Percentiles rank a stretch among this genome's conserved stretches.
phyloP scores from a whole-genome alignment of 441 rosid genomes.

The Arabidopsis lyrata region DNA sequence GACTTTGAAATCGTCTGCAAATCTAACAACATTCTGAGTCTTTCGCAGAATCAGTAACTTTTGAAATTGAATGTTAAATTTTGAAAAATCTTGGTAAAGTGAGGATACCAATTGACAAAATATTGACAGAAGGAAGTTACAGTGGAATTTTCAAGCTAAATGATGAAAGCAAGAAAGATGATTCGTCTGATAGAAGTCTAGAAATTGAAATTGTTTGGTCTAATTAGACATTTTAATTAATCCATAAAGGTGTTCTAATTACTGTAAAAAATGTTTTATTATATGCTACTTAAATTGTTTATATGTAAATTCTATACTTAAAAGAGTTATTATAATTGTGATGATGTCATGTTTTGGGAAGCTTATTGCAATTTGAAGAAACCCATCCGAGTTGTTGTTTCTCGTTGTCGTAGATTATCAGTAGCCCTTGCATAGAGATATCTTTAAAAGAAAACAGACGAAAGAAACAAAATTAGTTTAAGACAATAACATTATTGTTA shows the following conservation, averaged over 20 bases:
- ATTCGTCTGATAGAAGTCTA: conserved; percentile 61
- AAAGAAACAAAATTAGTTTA: not conserved
- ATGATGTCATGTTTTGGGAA: conserved; percentile 50
- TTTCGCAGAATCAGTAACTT: not conserved
- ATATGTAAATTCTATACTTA: not conserved
- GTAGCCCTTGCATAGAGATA: conserved; percentile 54
- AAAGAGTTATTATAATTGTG: no score
- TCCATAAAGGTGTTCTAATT: not conserved
- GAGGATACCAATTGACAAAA: conserved; percentile 82
- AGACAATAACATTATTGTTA: not conserved
- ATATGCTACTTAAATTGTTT: not conserved
- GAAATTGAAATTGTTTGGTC: conserved; percentile 94
- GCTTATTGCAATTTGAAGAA: conserved; percentile 50
- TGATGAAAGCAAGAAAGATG: conserved; percentile 67
- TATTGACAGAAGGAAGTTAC: conserved; percentile 78
- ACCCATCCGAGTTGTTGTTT: conserved; percentile 65
- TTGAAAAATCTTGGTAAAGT: conserved; percentile 57
- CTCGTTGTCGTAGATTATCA: conserved; percentile 63
- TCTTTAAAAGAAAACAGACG: conserved; percentile 41
- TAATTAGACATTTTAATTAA: conserved; percentile 43
- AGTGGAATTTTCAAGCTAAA: conserved; percentile 74
- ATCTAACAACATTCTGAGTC: conserved; percentile 66
- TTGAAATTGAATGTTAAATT: conserved; percentile 20
- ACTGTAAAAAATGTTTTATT: not conserved
- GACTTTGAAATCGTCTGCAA: conserved; percentile 89